These are phyloP conservation scores for Pilasporangium apinafurcum DNA, from an alignment of 352 stramenopile genomes.

Conservation along the genomic window DNA sequence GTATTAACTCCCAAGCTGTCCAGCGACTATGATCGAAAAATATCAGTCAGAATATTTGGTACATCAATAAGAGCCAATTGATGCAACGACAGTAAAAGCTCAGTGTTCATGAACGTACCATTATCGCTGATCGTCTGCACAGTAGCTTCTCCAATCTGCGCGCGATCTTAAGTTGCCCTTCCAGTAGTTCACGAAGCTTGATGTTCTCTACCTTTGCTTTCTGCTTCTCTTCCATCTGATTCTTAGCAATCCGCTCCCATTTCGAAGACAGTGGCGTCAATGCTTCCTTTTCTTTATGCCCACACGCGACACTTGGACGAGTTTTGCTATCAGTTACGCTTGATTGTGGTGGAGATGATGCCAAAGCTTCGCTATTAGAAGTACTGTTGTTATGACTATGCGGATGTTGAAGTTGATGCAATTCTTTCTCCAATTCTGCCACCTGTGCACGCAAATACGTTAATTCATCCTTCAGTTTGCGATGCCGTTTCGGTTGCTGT, in stretches of 20 bases:
- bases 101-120: no score
- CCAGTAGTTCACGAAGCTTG: constrained; percentile 4
- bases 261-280: no score
- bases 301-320: no score
- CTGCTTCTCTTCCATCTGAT: background rate
- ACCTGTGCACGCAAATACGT: constrained; percentile 1
- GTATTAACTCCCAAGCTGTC: no score
- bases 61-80: no score
- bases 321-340: no score
- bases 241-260: constrained; percentile 1
- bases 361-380: background rate
- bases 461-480: constrained; percentile 2
- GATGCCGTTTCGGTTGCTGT: background rate
- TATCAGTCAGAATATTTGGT: no score
- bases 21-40: no score
- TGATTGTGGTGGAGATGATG: no score
- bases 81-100: no score
- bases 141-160: background rate
- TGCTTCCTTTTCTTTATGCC: no score
- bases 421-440: background rate
- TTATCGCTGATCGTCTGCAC: background rate
- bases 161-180: background rate
- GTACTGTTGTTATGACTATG: no score
- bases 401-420: background rate
- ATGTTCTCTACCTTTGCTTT: constrained; percentile 12